A percentile compares a stretch with the other conserved stretches of the same genome.
Evolutionary conservation across 2,329 filamentous ascomycete species (phyloP).

Genomic region (Zymoseptoria ardabiliae): DNA sequence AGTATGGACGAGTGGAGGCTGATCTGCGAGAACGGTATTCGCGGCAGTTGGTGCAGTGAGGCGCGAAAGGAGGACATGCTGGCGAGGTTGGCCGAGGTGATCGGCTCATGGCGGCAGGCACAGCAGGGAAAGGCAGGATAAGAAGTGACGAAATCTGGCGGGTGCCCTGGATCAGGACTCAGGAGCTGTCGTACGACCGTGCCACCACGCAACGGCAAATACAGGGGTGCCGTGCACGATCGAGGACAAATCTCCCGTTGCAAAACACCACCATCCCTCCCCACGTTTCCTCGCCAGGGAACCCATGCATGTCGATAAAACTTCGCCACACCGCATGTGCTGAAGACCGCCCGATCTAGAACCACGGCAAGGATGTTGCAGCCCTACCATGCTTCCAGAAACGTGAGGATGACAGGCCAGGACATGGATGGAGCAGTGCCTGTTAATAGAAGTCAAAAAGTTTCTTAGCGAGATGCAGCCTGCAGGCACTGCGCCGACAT

Average conservation of each 20-base stretch:
- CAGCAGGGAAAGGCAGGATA: neutral
- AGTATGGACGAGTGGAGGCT: constrained; percentile 57
- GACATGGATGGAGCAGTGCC: neutral
- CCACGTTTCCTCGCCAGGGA: no score
- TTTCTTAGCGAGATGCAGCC: neutral
- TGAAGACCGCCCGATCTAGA: neutral
- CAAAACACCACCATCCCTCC: no score
- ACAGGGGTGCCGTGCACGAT: no score
- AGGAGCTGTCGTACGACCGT: neutral
- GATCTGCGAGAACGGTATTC: constrained; percentile 55
- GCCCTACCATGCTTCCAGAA: neutral
- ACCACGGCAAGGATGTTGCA: neutral
- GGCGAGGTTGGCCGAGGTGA: constrained; percentile 12
- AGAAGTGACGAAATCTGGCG: neutral
- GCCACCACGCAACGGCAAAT: no score
- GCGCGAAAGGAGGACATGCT: constrained; percentile 56
- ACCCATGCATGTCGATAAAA: no score
- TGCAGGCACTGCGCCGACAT: neutral
- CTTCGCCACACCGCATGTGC: neutral
- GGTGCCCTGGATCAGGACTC: neutral
- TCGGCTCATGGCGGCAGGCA: constrained; percentile 8
- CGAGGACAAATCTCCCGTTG: no score
- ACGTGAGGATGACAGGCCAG: neutral
- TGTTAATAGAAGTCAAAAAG: neutral
- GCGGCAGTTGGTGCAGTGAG: constrained; percentile 62